A percentile compares a stretch with the other conserved stretches of the same genome.
These are phyloP conservation scores for Paraconiothyrium sp. DNA, from an alignment of 2,329 filamentous ascomycete species.

Conservation along the genomic window DNA sequence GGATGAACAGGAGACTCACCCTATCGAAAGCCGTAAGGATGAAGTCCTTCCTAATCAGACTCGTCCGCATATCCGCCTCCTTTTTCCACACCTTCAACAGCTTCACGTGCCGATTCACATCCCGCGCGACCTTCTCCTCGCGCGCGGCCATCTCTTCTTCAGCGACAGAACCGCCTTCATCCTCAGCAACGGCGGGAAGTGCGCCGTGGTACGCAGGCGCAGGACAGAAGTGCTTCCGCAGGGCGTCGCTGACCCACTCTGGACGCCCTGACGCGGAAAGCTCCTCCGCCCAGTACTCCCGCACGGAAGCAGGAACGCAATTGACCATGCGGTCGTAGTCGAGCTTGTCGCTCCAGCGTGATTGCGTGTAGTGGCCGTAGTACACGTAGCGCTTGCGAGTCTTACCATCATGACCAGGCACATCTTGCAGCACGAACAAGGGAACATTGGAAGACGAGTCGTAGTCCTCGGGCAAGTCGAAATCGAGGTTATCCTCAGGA, in stretches of 20 bases:
- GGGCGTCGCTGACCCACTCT: constrained; percentile 53
- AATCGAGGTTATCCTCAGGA: constrained; percentile 37
- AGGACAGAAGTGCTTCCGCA: constrained; percentile 56
- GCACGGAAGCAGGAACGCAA: constrained; percentile 50
- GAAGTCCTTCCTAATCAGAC: constrained; percentile 46
- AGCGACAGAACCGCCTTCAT: constrained; percentile 25
- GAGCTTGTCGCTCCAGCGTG: constrained; percentile 55
- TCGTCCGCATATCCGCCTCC: constrained; percentile 47
- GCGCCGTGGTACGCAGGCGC: constrained; percentile 52
- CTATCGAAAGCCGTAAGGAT: constrained; percentile 53
- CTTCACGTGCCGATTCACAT: constrained; percentile 42
- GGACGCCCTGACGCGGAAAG: constrained; percentile 49
- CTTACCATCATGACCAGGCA: constrained; percentile 11
- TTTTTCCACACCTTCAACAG: constrained; percentile 54
- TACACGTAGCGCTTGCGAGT: constrained; percentile 49
- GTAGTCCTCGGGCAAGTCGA: constrained; percentile 29
- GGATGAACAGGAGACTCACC: constrained; percentile 30
- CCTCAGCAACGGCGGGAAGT: constrained; percentile 27
- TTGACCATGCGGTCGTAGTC: constrained; percentile 53
- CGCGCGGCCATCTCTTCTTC: constrained; percentile 32
- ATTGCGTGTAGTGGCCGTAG: constrained; percentile 58
- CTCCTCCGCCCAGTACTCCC: constrained; percentile 52
- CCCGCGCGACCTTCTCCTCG: constrained; percentile 27
- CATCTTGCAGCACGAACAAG: constrained; percentile 49
- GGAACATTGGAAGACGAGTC: constrained; percentile 51